Conservation (phyloP, 805 yeast genomes). For the Candida coquimbonensis region DNA sequence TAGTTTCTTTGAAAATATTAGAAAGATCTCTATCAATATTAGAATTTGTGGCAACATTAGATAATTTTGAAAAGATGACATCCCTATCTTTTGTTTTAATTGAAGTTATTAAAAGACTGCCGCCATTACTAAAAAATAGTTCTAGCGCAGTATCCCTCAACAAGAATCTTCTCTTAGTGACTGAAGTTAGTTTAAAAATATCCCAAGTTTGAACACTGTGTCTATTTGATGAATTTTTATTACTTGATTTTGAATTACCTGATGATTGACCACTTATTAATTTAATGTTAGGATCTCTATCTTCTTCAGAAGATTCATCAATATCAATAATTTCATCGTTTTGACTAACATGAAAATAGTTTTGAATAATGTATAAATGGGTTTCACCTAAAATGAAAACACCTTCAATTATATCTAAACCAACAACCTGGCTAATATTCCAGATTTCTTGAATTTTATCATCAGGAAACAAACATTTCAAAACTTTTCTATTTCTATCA, state of each 20-base stretch:
- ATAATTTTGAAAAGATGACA: slow-evolving; percentile 41
- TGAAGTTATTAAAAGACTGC: slow-evolving; percentile 63
- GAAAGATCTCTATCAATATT: slow-evolving; percentile 49
- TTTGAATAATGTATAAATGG: slow-evolving; percentile 62
- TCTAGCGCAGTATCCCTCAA: slow-evolving; percentile 79
- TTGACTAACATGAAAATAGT: slow-evolving; percentile 50
- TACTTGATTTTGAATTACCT: not conserved
- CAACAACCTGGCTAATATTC: slow-evolving; percentile 71
- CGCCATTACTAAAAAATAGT: slow-evolving; percentile 66
- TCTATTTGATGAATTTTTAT: slow-evolving; percentile 12
- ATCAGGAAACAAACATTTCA: slow-evolving; percentile 59
- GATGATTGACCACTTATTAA: slow-evolving; percentile 47
- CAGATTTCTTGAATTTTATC: slow-evolving; percentile 67
- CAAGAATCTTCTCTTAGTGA: slow-evolving; percentile 69
- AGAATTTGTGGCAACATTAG: slow-evolving; percentile 40
- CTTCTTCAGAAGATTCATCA: slow-evolving; percentile 52
- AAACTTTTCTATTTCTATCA: slow-evolving; percentile 69
- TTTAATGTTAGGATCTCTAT: slow-evolving; percentile 64
- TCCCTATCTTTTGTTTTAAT: slow-evolving; percentile 49
- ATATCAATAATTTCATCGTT: slow-evolving; percentile 56
- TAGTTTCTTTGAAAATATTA: slow-evolving; percentile 44
- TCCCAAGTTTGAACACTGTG: slow-evolving; percentile 58
- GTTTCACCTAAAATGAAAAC: slow-evolving; percentile 61
- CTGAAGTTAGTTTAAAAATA: slow-evolving; percentile 48
- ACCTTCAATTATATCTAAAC: slow-evolving; percentile 72